Evolutionary conservation across 2,329 filamentous ascomycete genomes (phyloP), one percentile per base, ranked within the genome.

Genomic region (Colletotrichum eremochloae): DNA sequence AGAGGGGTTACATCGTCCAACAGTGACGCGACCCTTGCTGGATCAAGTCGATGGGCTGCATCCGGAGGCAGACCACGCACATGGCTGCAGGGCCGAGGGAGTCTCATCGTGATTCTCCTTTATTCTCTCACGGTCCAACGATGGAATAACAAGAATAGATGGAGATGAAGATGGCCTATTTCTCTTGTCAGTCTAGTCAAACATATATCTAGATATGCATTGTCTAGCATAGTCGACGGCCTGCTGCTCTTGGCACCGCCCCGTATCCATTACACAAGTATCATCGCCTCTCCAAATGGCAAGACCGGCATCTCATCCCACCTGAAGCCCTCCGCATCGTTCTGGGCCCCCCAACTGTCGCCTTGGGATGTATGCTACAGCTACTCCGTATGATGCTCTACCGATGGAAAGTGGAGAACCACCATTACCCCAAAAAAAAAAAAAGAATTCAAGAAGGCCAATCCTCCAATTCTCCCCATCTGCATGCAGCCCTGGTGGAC

Each of bases 341-440:
- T 24, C 24, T 24, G 24, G 24, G 24, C 24, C 24, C 24, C 24
- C 24, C 1, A 24, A 1, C 1, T 24, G 24, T 24, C 24, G 24
- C 24, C 24, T 24, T 24, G 24, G 24, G 24, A 24, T 24, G 24
- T 24, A 24, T 24, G 24, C 1, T 24, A 24, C 24, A 1, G 24
- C 24, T 24, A 24, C 24, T 24, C 24, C 24, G 24, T 24, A 24
- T 24, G 24, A 24, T 56, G 9, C 57, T 57, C 68, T 57, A 63
- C 58, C 65, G 29, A 12, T 40, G 38, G n/a, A 9, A 11, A 36
- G 48, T 70, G 69, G 58, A 42, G 65, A 61, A 24, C 24, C 38
- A 11, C 15, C 20, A 12, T 31, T 69, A 64, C 69, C 69, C 69
- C 65, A 68, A 68, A 68, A 24, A 50, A 7, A 7, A 68, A 63